A percentile compares a stretch with the other conserved stretches of the same genome.
phyloP scores from a whole-genome alignment of 106 monocot species.

The Xerophyta viscosa region DNA sequence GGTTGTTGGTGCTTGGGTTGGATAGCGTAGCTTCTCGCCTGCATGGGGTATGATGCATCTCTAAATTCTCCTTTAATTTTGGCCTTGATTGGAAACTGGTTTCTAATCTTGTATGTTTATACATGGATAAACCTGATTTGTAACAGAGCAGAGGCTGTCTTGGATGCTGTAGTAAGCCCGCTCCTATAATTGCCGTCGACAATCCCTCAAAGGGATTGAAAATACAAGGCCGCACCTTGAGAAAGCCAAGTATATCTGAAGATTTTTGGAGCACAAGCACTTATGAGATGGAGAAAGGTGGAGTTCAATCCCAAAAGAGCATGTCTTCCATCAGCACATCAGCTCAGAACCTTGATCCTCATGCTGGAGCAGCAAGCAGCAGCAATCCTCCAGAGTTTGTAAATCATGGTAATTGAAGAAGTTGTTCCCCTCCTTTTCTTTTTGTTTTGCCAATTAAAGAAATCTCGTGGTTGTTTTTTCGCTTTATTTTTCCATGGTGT shows the following conservation, averaged over 20 bases:
- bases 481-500: too few relatives aligned
- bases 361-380: conserved; percentile 43
- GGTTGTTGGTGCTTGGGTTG: neutral
- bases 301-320: conserved; percentile 75
- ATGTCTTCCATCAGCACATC: conserved; percentile 84
- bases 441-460: neutral
- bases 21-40: neutral
- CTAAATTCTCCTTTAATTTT: conserved; percentile 17
- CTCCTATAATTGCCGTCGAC: conserved; percentile 84
- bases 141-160: conserved; percentile 98
- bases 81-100: neutral
- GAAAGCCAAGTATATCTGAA: conserved; percentile 50
- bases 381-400: conserved; percentile 60
- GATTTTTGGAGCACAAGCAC: conserved; percentile 96
- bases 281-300: conserved; percentile 87
- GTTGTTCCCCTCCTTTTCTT: neutral
- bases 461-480: too few relatives aligned
- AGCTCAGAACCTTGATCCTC: conserved; percentile 36
- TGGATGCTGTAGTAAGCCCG: conserved; percentile 76
- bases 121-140: conserved; percentile 52
- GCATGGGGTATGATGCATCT: neutral
- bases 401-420: conserved; percentile 63
- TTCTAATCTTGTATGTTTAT: too few relatives aligned
- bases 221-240: conserved; percentile 65
- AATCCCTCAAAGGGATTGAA: conserved; percentile 84